phyloP scores from a whole-genome alignment of 305 asterid genomes.

The Petunia hybrid region DNA sequence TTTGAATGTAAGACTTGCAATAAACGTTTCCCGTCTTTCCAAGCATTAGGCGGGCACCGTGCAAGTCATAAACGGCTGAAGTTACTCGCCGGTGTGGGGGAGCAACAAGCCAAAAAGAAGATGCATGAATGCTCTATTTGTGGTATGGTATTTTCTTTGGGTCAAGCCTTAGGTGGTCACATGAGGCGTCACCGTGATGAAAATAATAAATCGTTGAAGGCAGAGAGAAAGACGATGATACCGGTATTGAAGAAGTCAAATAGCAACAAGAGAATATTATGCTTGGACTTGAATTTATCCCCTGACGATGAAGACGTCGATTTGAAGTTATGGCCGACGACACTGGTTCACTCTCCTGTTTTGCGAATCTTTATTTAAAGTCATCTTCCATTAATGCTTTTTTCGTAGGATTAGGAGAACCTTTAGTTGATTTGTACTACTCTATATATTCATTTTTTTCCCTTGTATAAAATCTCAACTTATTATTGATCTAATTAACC shows the following conservation, averaged over 20 bases:
- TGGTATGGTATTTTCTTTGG: slow-evolving; percentile 34
- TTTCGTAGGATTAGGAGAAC: neutral
- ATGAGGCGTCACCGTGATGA: slow-evolving; percentile 33
- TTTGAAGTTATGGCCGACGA: neutral
- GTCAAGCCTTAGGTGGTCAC: slow-evolving; percentile 31
- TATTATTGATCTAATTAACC: too few relatives aligned
- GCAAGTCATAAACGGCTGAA: slow-evolving; percentile 50
- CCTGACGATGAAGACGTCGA: slow-evolving; percentile 25
- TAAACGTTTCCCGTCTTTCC: slow-evolving; percentile 39
- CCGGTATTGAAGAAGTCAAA: slow-evolving; percentile 28
- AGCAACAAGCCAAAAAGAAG: slow-evolving; percentile 28
- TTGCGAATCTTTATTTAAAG: slow-evolving; percentile 1
- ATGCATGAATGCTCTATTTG: slow-evolving; percentile 42
- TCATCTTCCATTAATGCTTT: neutral
- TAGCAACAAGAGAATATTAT: slow-evolving; percentile 16
- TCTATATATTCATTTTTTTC: too few relatives aligned
- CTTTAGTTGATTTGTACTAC: neutral
- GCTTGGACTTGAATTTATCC: slow-evolving; percentile 28
- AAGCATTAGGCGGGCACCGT: slow-evolving; percentile 47
- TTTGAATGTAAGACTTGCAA: slow-evolving; percentile 36
- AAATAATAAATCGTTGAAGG: neutral
- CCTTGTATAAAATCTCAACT: too few relatives aligned
- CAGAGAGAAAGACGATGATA: neutral
- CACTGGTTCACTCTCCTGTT: slow-evolving; percentile 10
- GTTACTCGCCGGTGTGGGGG: slow-evolving; percentile 32